Evolutionary conservation across 352 stramenopile species (phyloP).

Genomic region (Halophytophthora polymorphica): DNA sequence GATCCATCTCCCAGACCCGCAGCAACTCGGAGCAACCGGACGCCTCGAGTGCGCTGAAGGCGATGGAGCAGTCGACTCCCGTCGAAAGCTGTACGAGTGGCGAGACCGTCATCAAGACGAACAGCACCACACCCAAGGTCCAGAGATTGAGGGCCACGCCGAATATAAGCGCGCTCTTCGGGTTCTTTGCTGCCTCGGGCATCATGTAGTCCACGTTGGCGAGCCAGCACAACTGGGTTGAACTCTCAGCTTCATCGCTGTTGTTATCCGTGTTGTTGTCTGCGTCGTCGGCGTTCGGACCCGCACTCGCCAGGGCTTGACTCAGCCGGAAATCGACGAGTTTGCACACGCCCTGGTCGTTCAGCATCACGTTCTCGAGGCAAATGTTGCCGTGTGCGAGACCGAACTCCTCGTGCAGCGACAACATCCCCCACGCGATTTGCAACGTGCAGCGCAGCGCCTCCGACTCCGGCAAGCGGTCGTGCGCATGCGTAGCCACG

Average conservation of each 20-base stretch:
- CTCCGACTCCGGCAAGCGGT: too few species aligned
- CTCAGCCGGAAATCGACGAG: slow-evolving; percentile 38
- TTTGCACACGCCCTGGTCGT: slow-evolving; percentile 26
- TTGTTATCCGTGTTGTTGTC: too few species aligned
- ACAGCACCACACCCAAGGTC: slow-evolving; percentile 37
- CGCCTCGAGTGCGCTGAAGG: slow-evolving; percentile 13
- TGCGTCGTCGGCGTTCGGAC: not conserved
- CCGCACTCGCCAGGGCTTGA: slow-evolving; percentile 1
- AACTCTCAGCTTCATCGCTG: too few species aligned
- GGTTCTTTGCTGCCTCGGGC: slow-evolving; percentile 6
- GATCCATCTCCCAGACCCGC: slow-evolving; percentile 20
- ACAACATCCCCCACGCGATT: too few species aligned
- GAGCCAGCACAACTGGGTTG: not conserved
- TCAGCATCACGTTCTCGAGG: slow-evolving; percentile 39
- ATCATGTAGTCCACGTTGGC: slow-evolving; percentile 5
- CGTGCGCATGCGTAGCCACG: too few species aligned
- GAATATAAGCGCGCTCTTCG: not conserved
- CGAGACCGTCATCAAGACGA: slow-evolving; percentile 32
- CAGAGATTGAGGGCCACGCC: slow-evolving; percentile 22
- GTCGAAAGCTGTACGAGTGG: slow-evolving; percentile 16
- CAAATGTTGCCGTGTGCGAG: slow-evolving; percentile 38
- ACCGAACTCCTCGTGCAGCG: too few species aligned
- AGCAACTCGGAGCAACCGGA: slow-evolving; percentile 20
- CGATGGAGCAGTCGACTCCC: not conserved
- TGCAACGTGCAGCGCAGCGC: too few species aligned